These are phyloP conservation scores for Neurospora sp. DNA, from an alignment of 495 filamentous ascomycete genomes.

Conservation along the genomic window DNA sequence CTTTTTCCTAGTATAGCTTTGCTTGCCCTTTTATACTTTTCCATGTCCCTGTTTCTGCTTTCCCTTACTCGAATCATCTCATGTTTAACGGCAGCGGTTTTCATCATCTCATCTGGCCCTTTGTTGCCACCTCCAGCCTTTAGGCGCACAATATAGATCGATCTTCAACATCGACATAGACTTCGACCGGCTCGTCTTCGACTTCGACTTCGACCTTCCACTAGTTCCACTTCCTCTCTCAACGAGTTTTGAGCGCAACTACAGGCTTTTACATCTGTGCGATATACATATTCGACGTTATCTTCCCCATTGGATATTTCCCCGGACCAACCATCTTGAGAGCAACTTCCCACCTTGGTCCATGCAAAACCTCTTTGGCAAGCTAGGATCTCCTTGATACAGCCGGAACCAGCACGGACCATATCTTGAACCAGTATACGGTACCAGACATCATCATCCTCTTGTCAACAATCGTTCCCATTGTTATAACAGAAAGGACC, in stretches of 20 bases:
- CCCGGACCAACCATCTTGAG: background rate
- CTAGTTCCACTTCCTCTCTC: background rate
- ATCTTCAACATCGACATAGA: background rate
- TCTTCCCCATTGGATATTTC: background rate
- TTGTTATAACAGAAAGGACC: background rate
- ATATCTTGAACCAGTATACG: background rate
- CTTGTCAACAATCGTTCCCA: background rate
- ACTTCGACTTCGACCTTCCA: background rate
- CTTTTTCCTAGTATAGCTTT: background rate
- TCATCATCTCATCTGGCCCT: background rate
- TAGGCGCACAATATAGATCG: background rate
- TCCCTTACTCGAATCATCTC: background rate
- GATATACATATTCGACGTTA: background rate
- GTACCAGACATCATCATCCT: background rate
- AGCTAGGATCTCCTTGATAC: background rate
- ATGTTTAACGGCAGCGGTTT: background rate
- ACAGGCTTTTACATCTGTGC: background rate
- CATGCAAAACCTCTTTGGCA: background rate
- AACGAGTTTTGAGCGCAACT: background rate
- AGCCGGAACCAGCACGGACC: background rate
- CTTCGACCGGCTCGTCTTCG: background rate
- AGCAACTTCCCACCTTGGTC: background rate
- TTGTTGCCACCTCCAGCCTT: background rate
- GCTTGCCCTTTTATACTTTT: background rate
- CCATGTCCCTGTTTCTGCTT: background rate